Evolutionary conservation across 352 stramenopile species (phyloP), one percentile per base, ranked within the genome.

Genomic region (Phytophthora ohioensis): DNA sequence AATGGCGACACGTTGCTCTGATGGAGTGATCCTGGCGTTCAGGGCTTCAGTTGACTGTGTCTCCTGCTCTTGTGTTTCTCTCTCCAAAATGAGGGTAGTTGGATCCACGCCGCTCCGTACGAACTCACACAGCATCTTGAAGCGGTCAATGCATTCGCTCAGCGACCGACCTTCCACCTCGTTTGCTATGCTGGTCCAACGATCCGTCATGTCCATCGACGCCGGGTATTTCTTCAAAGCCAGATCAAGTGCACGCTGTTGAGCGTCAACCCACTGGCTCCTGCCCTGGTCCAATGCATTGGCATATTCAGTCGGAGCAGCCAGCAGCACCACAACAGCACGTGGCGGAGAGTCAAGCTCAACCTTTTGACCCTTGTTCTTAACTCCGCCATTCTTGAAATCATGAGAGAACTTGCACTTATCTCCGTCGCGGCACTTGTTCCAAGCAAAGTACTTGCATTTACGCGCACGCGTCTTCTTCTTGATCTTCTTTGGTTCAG

Each of bases 101-200:
- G 30, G 17, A 21, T 72, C 63, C 17, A 73, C 32, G 15, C 57
- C 63, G 12, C 47, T 69, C 4, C 79, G 79, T 0, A 93, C 70
- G 15, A 91, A 58, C 13, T 78, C 57, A n/a, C 73, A 80, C 7
- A 93, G 64, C 38, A 80, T 57, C 58, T 91, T 87, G 61, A 85
- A 93, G 9, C 85, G 85, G 38, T 91, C 85, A 57, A 94, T 91
- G 49, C 85, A 94, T 42, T 94, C 84, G 60, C 86, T 92, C 39
- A 94, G 49, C 4, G 80, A 82, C 21, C 84, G 87, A 21, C 68
- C 77, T 2, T 82, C 70, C 15, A 94, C 84, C 34, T 82, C 85
- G 5, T 60, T 75, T 2, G 87, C 80, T 38, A 94, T 94, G n/a
- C 67, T 78, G 1, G 66, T 66, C 86, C 86, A 94, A 11, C 86